These are phyloP conservation scores for Pisolithus sp. DNA, from an alignment of 768 basidiomycete genomes.

Conservation along the genomic window DNA sequence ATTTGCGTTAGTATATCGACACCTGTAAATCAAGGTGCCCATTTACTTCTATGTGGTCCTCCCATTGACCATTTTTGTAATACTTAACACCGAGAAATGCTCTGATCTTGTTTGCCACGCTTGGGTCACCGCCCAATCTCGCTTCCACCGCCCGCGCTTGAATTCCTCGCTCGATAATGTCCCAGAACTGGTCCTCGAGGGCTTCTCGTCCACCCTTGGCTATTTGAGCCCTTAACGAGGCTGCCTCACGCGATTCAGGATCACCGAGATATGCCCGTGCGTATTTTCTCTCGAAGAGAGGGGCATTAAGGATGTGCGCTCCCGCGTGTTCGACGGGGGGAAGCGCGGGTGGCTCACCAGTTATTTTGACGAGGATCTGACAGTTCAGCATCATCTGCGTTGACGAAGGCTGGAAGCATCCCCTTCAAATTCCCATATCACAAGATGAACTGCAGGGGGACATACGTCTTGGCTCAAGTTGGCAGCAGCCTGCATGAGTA, in stretches of 20 bases:
- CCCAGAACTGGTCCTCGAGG: slow-evolving; percentile 86
- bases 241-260: slow-evolving; percentile 57
- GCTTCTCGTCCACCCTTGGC: slow-evolving; percentile 73
- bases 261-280: slow-evolving; percentile 71
- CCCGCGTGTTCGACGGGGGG: slow-evolving; percentile 74
- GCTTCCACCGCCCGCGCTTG: slow-evolving; percentile 81
- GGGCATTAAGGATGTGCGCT: slow-evolving; percentile 77
- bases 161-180: slow-evolving; percentile 75
- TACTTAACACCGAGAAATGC: slow-evolving; percentile 80
- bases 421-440: background rate
- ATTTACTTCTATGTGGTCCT: slow-evolving; percentile 76
- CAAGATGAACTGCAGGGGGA: background rate
- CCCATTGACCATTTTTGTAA: slow-evolving; percentile 78
- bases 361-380: slow-evolving; percentile 71
- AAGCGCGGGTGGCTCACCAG: slow-evolving; percentile 65
- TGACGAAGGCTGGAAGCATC: slow-evolving; percentile 35
- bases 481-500: slow-evolving; percentile 61
- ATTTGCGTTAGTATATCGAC: background rate
- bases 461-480: slow-evolving; percentile 52
- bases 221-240: slow-evolving; percentile 62
- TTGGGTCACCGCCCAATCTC: slow-evolving; percentile 85
- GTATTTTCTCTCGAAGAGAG: slow-evolving; percentile 75
- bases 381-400: slow-evolving; percentile 65
- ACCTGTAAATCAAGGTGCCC: slow-evolving; percentile 12
- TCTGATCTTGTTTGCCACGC: slow-evolving; percentile 80